Percentiles rank a stretch among this genome's conserved stretches.
phyloP scores from a whole-genome alignment of 1,284 basidiomycete genomes.

The Phellinidium pouzarii region DNA sequence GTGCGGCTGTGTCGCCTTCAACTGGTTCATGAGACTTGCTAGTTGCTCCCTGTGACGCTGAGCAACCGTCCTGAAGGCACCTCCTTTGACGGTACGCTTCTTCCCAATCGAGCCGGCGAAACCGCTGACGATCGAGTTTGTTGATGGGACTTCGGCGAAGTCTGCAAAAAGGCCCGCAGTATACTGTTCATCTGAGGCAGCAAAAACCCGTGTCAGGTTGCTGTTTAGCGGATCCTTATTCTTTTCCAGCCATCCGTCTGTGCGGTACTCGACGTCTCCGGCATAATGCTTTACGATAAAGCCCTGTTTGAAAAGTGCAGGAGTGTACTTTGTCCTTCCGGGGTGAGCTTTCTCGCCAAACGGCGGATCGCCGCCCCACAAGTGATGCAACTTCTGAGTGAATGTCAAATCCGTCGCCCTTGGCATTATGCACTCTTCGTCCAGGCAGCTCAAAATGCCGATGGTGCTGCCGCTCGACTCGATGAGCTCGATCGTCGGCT shows the following conservation, averaged over 20 bases:
- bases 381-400: conserved; percentile 81
- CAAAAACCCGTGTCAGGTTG: conserved; percentile 87
- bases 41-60: conserved; percentile 98
- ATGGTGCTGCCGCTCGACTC: conserved; percentile 73
- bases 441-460: conserved; percentile 89
- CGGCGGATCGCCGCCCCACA: conserved; percentile 53
- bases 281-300: conserved; percentile 98
- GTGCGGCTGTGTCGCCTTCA: conserved; percentile 94
- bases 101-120: conserved; percentile 51
- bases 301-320: conserved; percentile 87
- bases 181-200: conserved; percentile 78
- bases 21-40: conserved; percentile 84
- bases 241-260: conserved; percentile 97
- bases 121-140: conserved; percentile 29
- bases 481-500: conserved; percentile 98
- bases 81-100: conserved; percentile 85
- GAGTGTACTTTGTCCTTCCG: conserved; percentile 79
- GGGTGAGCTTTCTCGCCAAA: conserved; percentile 56
- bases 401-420: conserved; percentile 95
- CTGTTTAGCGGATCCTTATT: conserved; percentile 99
- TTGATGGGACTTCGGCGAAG: conserved; percentile 49
- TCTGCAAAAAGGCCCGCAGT: conserved; percentile 84
- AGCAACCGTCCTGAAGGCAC: conserved; percentile 93
- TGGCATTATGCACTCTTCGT: conserved; percentile 99
- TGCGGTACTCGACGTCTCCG: conserved; percentile 93